phyloP scores from a whole-genome alignment of 306 rosid genomes.

The Aeschynomene evenia region DNA sequence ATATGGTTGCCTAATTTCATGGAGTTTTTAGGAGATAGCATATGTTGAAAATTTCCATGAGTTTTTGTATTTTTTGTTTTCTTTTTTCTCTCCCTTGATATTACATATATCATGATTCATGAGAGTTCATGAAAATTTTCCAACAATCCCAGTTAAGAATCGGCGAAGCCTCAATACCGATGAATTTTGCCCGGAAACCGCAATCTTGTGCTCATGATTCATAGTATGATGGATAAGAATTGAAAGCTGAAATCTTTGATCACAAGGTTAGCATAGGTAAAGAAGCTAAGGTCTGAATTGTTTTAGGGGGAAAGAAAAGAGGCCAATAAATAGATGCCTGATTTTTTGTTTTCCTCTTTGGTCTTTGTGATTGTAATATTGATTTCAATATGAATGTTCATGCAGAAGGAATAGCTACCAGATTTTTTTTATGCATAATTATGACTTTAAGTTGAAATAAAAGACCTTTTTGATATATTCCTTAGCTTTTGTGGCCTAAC shows the following conservation, averaged over 20 bases:
- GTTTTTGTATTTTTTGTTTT: background rate
- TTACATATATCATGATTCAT: conserved; percentile 12
- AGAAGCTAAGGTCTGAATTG: background rate
- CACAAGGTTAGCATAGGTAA: conserved; percentile 15
- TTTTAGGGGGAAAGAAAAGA: background rate
- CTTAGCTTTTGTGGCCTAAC: background rate
- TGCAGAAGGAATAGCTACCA: background rate
- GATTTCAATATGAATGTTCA: conserved; percentile 4
- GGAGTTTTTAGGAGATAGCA: background rate
- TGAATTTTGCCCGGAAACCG: background rate
- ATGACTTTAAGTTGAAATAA: background rate
- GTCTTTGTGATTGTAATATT: conserved; percentile 3
- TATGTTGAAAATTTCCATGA: conserved; percentile 1
- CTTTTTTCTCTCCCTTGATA: background rate
- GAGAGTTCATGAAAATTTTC: conserved; percentile 16
- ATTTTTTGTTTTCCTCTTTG: background rate
- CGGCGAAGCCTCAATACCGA: background rate
- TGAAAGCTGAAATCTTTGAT: conserved; percentile 10
- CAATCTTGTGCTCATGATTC: background rate
- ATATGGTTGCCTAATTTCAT: conserved; percentile 5
- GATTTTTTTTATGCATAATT: too few species aligned
- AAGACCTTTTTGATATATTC: background rate
- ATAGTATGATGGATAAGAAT: conserved; percentile 13
- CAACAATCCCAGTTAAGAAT: background rate
- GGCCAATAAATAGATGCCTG: background rate